Evolutionary conservation across 495 filamentous ascomycete genomes (phyloP).

Genomic region (Glonium stellatum): DNA sequence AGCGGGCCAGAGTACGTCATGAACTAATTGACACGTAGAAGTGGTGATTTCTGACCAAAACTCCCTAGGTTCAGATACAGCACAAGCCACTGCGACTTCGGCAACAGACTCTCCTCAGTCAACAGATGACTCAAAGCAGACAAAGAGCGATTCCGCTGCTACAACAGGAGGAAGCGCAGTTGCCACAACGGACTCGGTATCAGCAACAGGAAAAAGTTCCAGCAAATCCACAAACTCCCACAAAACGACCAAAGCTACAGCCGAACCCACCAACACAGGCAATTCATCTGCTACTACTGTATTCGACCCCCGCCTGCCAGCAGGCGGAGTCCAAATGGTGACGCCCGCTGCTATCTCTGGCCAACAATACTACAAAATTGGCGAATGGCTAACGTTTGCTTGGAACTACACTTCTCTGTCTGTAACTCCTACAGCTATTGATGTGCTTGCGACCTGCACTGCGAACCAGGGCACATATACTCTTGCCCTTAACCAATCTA

Average conservation of each 20-base stretch:
- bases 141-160: neutral
- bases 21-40: neutral
- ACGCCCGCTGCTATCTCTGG: constrained; percentile 56
- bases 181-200: constrained; percentile 1
- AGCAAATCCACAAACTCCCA: constrained; percentile 16
- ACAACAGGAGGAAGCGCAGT: constrained; percentile 4
- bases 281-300: constrained; percentile 44
- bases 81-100: neutral
- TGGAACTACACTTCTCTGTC: constrained; percentile 95
- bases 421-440: constrained; percentile 67
- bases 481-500: constrained; percentile 56
- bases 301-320: constrained; percentile 53
- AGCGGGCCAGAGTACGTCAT: constrained; percentile 17
- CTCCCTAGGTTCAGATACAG: neutral
- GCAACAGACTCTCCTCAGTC: neutral
- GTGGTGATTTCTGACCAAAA: neutral
- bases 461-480: constrained; percentile 59
- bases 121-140: neutral
- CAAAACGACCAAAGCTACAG: constrained; percentile 21
- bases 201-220: neutral
- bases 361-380: constrained; percentile 79
- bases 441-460: constrained; percentile 75
- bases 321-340: constrained; percentile 76
- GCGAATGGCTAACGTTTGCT: constrained; percentile 72
- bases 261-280: constrained; percentile 3